Conservation (phyloP, 139 green algal species). For the Closterium sp. region DNA sequence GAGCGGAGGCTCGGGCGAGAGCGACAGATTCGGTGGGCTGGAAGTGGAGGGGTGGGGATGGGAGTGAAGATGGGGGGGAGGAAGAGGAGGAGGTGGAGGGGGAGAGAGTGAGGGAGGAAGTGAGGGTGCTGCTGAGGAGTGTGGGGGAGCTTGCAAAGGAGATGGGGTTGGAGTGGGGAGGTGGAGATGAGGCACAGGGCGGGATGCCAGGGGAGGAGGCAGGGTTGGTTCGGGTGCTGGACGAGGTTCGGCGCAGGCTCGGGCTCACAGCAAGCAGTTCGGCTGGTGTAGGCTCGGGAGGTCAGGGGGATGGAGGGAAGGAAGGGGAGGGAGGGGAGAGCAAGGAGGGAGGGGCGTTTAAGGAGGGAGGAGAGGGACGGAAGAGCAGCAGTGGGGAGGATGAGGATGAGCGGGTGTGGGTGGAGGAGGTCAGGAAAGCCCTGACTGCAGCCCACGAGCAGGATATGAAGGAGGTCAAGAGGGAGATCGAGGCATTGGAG, state of each 20-base stretch:
- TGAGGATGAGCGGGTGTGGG: neutral
- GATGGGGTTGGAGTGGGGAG: neutral
- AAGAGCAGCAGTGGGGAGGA: neutral
- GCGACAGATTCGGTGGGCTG: neutral
- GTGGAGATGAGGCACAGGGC: neutral
- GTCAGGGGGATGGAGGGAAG: neutral
- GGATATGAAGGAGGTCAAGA: neutral
- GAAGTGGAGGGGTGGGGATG: neutral
- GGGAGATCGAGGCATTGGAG: neutral
- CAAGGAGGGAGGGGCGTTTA: neutral
- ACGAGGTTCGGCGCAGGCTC: neutral
- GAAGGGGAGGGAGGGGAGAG: too few relatives aligned
- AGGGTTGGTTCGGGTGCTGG: neutral
- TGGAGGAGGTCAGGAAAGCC: neutral
- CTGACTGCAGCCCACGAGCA: neutral
- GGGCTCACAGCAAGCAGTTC: neutral
- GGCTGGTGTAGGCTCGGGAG: neutral
- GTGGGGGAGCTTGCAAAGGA: neutral
- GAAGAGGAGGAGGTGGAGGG: neutral
- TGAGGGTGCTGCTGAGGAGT: neutral
- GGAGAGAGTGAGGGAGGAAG: neutral
- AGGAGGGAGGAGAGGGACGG: neutral
- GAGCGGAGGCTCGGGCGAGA: neutral
- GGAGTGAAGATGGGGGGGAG: neutral
- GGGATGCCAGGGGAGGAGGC: neutral